Percentiles rank a stretch among this genome's conserved stretches.
These are phyloP conservation scores for Cephaloascus albidus DNA, from an alignment of 805 yeast genomes.

Conservation along the genomic window DNA sequence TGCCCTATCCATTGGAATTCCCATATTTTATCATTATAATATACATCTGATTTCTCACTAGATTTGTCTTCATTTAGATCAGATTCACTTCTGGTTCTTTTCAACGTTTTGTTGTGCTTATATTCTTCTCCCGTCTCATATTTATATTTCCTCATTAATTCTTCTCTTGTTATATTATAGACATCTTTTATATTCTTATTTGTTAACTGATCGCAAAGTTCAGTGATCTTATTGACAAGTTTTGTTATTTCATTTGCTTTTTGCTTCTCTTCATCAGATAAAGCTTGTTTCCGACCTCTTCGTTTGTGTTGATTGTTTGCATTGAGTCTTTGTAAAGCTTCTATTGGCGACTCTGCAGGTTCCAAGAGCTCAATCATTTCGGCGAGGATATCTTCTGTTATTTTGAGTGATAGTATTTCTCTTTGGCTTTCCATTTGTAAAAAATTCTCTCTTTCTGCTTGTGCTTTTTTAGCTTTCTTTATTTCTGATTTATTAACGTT, in stretches of 20 bases:
- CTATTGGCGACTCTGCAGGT: slow-evolving; percentile 53
- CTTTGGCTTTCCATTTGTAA: slow-evolving; percentile 4
- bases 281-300: slow-evolving; percentile 4
- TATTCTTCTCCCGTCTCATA: slow-evolving; percentile 11
- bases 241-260: slow-evolving; percentile 13
- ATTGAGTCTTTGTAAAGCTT: slow-evolving; percentile 37
- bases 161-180: slow-evolving; percentile 50
- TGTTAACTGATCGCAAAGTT: slow-evolving; percentile 32
- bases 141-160: slow-evolving; percentile 28
- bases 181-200: slow-evolving; percentile 30
- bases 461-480: slow-evolving; percentile 11
- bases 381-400: slow-evolving; percentile 9
- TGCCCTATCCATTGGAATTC: slow-evolving; percentile 38
- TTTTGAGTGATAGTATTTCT: slow-evolving; percentile 2
- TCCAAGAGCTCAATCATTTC: slow-evolving; percentile 34
- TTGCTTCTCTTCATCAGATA: slow-evolving; percentile 5
- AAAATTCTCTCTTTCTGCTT: slow-evolving; percentile 9
- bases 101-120: slow-evolving; percentile 5
- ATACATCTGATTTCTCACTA: slow-evolving; percentile 9
- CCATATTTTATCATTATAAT: slow-evolving; percentile 24
- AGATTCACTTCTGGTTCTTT: slow-evolving; percentile 6
- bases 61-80: slow-evolving; percentile 2
- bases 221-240: slow-evolving; percentile 32
- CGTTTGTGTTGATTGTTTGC: slow-evolving; percentile 10
- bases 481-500: slow-evolving; percentile 10